These are phyloP conservation scores for Sinapis alba DNA, from an alignment of 441 rosid genomes.

Conservation along the genomic window DNA sequence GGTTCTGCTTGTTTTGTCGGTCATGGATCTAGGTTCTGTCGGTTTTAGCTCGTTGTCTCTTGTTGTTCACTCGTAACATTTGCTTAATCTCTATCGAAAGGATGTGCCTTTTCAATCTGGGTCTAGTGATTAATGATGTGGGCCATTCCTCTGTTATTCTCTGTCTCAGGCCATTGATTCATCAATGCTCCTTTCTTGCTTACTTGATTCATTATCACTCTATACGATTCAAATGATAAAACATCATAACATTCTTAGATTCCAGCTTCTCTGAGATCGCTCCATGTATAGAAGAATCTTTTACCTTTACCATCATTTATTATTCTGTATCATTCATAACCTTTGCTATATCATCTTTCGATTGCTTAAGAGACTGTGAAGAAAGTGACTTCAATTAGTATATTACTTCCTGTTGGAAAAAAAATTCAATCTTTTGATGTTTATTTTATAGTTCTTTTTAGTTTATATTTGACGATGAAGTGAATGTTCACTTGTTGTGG, in stretches of 20 bases:
- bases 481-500: slow-evolving; percentile 44
- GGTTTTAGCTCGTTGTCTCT: neutral
- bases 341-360: neutral
- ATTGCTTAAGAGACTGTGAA: slow-evolving; percentile 4
- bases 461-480: slow-evolving; percentile 28
- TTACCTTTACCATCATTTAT: neutral
- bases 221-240: neutral
- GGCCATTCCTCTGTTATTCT: neutral
- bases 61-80: neutral
- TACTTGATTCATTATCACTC: neutral
- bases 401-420: neutral
- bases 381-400: neutral
- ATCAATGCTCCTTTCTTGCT: neutral
- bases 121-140: neutral
- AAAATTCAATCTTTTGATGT: neutral
- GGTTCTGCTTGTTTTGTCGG: neutral
- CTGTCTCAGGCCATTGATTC: neutral
- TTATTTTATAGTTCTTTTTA: neutral
- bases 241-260: neutral
- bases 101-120: neutral
- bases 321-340: neutral
- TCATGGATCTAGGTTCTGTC: neutral
- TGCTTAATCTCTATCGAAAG: neutral
- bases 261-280: neutral
- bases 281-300: neutral